These are phyloP conservation scores for Cryphonectria japonica DNA, from an alignment of 2,329 filamentous ascomycete genomes.

Conservation along the genomic window DNA sequence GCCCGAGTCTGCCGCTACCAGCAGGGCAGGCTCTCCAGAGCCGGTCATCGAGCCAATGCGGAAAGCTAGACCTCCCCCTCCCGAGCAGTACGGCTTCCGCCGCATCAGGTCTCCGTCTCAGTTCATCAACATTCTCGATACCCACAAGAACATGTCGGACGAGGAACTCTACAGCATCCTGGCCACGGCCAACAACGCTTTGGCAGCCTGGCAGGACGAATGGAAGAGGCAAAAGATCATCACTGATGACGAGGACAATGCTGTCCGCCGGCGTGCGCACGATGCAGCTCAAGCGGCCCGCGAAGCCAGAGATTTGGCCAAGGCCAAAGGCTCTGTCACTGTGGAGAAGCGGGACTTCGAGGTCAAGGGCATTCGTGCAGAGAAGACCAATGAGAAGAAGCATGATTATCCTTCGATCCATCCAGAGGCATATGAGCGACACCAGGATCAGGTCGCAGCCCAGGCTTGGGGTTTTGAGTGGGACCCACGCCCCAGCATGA, in stretches of 20 bases:
- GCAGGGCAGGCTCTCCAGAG: conserved; percentile 25
- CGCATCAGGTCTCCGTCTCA: conserved; percentile 56
- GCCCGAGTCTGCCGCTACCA: conserved; percentile 24
- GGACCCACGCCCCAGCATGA: conserved; percentile 59
- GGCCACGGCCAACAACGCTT: conserved; percentile 48
- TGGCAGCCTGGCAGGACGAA: conserved; percentile 59
- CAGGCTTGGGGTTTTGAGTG: conserved; percentile 65
- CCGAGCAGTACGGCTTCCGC: conserved; percentile 49
- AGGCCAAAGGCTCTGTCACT: conserved; percentile 40
- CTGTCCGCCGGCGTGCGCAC: conserved; percentile 53
- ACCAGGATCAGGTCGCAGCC: conserved; percentile 63
- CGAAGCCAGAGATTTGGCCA: conserved; percentile 39
- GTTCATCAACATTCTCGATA: conserved; percentile 52
- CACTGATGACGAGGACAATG: conserved; percentile 62
- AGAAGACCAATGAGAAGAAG: conserved; percentile 47
- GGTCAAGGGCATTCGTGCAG: conserved; percentile 51
- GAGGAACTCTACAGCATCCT: conserved; percentile 51
- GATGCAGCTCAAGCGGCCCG: conserved; percentile 44
- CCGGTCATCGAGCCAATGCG: conserved; percentile 25
- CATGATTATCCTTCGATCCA: conserved; percentile 50
- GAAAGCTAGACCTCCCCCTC: conserved; percentile 26
- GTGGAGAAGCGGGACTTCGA: conserved; percentile 55
- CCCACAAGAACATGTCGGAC: conserved; percentile 53
- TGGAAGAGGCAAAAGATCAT: conserved; percentile 54
- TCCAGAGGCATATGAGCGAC: conserved; percentile 48